phyloP scores from a whole-genome alignment of 495 filamentous ascomycete species.

The Thermochaetoides thermophila region DNA sequence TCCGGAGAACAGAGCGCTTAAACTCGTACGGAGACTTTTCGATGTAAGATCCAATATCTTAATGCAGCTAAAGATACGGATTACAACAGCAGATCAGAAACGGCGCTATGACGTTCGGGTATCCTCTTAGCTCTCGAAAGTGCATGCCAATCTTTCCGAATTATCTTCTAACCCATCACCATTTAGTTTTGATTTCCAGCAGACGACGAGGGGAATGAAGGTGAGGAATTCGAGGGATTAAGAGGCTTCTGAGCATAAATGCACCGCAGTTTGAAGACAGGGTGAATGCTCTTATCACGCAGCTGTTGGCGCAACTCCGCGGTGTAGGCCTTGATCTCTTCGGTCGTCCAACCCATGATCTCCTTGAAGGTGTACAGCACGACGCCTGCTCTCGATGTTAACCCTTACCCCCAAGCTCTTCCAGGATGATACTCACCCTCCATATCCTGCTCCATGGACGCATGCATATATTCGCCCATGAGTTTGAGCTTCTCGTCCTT shows the following conservation, averaged over 20 bases:
- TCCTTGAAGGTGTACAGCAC: conserved; percentile 19
- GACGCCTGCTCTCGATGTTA: conserved; percentile 10
- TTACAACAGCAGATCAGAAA: too few species aligned
- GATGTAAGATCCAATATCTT: too few species aligned
- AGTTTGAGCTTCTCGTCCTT: conserved; percentile 31
- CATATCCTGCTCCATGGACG: conserved; percentile 14
- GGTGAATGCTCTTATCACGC: conserved; percentile 7
- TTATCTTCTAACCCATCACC: too few species aligned
- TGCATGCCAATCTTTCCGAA: too few species aligned
- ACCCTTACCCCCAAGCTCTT: too few species aligned
- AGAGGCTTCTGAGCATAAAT: conserved; percentile 22
- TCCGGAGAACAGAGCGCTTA: too few species aligned
- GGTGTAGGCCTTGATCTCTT: conserved; percentile 7
- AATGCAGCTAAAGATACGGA: too few species aligned
- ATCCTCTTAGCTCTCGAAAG: too few species aligned
- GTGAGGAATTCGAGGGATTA: conserved; percentile 4
- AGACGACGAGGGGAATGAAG: too few species aligned
- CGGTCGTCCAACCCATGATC: conserved; percentile 16
- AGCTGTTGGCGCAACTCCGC: conserved; percentile 10
- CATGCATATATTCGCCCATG: conserved; percentile 21
- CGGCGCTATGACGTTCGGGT: too few species aligned
- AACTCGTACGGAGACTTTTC: too few species aligned
- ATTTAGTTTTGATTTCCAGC: neutral
- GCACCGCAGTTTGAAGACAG: conserved; percentile 8
- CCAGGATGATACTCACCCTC: conserved; percentile 6